These are phyloP conservation scores for Ramularia endophylla DNA, from an alignment of 2,329 filamentous ascomycete species.

Conservation along the genomic window DNA sequence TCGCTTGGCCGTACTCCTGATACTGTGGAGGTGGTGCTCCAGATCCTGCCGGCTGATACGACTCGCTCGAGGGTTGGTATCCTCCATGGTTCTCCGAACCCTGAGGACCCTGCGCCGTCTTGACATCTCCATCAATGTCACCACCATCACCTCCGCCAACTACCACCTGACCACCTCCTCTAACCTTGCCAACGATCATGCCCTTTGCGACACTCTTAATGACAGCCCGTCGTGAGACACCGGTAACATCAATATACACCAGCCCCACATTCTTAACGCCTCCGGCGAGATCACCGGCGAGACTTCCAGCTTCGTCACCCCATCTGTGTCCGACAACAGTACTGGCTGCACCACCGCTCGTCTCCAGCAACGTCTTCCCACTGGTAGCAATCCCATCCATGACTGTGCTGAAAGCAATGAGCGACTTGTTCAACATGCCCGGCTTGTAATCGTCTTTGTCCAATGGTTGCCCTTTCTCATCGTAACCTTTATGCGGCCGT, in stretches of 20 bases:
- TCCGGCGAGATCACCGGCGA: slow-evolving; percentile 69
- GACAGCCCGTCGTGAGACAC: slow-evolving; percentile 81
- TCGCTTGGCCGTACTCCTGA: slow-evolving; percentile 21
- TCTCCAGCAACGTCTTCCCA: slow-evolving; percentile 68
- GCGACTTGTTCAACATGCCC: slow-evolving; percentile 84
- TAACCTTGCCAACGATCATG: slow-evolving; percentile 82
- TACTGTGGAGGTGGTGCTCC: slow-evolving; percentile 22
- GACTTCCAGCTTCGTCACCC: slow-evolving; percentile 73
- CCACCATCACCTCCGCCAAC: slow-evolving; percentile 62
- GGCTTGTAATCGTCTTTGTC: slow-evolving; percentile 64
- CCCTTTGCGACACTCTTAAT: slow-evolving; percentile 95
- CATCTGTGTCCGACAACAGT: slow-evolving; percentile 86
- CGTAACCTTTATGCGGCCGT: slow-evolving; percentile 53
- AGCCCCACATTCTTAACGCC: slow-evolving; percentile 94
- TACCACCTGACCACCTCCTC: slow-evolving; percentile 65
- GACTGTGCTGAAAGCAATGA: slow-evolving; percentile 95
- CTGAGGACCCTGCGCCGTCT: slow-evolving; percentile 28
- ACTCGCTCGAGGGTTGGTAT: slow-evolving; percentile 17
- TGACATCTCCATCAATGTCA: slow-evolving; percentile 34
- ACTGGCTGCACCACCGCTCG: slow-evolving; percentile 70
- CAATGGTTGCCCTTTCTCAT: slow-evolving; percentile 61
- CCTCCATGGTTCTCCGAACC: slow-evolving; percentile 18
- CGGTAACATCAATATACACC: slow-evolving; percentile 94
- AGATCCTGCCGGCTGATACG: slow-evolving; percentile 23
- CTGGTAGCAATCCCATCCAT: slow-evolving; percentile 90